Evolutionary conservation across 371 early-diverging fungal species (phyloP).

Genomic region (Zopfochytrium polystomum): DNA sequence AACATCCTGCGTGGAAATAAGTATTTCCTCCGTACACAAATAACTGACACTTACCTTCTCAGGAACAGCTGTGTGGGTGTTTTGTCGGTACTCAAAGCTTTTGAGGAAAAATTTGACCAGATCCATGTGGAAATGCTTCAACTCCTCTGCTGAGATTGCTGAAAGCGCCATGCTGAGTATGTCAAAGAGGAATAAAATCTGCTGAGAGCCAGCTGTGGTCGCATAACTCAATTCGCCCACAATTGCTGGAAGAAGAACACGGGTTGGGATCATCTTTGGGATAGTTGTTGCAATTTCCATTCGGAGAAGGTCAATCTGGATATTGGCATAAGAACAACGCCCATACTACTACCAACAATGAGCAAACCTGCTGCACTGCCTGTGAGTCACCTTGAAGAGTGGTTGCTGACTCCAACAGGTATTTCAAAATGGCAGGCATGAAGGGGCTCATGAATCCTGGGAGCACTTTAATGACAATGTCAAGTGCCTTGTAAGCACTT

Average conservation of each 20-base stretch:
- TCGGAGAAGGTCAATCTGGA: constrained; percentile 2
- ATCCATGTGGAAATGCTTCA: constrained; percentile 69
- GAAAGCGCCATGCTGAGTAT: constrained; percentile 64
- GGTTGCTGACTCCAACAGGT: constrained; percentile 20
- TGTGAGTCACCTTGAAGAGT: too few species aligned
- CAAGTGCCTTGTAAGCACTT: not conserved
- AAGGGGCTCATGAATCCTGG: constrained; percentile 80
- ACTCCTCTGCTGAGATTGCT: constrained; percentile 61
- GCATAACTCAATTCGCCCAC: constrained; percentile 10
- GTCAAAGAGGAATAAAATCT: constrained; percentile 35
- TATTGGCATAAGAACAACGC: not conserved
- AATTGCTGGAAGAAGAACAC: constrained; percentile 38
- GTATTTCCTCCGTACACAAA: not conserved
- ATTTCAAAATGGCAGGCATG: constrained; percentile 56
- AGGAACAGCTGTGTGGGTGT: constrained; percentile 3
- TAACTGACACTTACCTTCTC: constrained; percentile 15
- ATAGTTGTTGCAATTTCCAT: constrained; percentile 26
- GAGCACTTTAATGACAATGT: constrained; percentile 8
- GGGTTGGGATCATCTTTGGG: constrained; percentile 33
- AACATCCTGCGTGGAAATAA: constrained; percentile 37
- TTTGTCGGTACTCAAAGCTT: constrained; percentile 60
- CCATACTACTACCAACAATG: not conserved
- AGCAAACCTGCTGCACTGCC: constrained; percentile 1
- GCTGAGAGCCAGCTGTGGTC: constrained; percentile 12
- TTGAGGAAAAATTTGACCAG: constrained; percentile 81